A percentile compares a stretch with the other conserved stretches of the same genome.
Evolutionary conservation across 1,139 yeast species (phyloP).

Genomic region (Saccharomycopsis crataegensis): DNA sequence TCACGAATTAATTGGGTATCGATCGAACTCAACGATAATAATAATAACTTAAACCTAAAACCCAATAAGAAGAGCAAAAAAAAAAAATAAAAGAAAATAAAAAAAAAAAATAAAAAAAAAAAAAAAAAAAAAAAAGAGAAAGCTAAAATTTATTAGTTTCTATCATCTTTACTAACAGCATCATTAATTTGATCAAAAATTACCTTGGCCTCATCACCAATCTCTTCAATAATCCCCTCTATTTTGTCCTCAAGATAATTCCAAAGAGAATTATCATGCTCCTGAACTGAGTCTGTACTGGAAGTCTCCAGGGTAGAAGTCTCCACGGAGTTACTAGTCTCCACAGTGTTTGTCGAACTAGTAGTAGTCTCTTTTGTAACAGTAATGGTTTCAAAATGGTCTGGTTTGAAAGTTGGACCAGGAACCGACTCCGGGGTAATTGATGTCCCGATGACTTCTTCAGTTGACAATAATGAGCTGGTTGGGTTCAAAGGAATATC

Average conservation of each 20-base stretch:
- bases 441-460: constrained; percentile 25
- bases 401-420: constrained; percentile 27
- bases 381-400: constrained; percentile 18
- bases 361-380: constrained; percentile 4
- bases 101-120: not conserved
- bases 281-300: not conserved
- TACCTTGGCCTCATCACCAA: constrained; percentile 22
- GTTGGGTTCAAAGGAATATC: constrained; percentile 26
- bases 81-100: too few species aligned
- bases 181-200: constrained; percentile 28
- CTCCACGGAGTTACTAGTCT: not conserved
- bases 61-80: not conserved
- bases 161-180: constrained; percentile 27
- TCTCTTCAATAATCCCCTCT: constrained; percentile 21
- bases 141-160: not conserved
- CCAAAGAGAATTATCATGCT: not conserved
- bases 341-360: not conserved
- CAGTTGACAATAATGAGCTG: constrained; percentile 29
- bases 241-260: constrained; percentile 26
- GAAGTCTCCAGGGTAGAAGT: not conserved
- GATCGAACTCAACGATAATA: too few species aligned
- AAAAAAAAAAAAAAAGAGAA: not conserved
- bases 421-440: constrained; percentile 29
- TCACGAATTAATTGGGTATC: too few species aligned
- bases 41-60: not conserved